Conservation (phyloP, 2,329 filamentous ascomycete genomes). For the Paraphoma sp. region DNA sequence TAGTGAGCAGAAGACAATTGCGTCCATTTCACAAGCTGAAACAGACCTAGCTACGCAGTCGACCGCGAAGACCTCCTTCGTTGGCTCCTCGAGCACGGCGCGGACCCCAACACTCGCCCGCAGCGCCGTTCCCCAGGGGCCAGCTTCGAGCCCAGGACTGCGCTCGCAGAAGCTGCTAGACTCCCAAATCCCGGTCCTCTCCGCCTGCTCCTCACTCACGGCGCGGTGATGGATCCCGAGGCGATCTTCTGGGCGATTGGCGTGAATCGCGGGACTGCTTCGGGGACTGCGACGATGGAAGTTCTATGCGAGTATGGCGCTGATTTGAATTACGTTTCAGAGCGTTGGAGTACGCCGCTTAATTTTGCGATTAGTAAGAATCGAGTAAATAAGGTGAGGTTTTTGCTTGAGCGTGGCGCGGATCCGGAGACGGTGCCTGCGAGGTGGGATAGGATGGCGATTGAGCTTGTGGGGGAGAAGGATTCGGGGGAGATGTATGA, state of each 20-base stretch:
- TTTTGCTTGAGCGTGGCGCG: slow-evolving; percentile 6
- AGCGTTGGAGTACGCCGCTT: slow-evolving; percentile 2
- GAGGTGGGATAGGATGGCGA: background rate
- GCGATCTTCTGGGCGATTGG: slow-evolving; percentile 3
- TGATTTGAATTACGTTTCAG: slow-evolving; percentile 3
- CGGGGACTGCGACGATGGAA: slow-evolving; percentile 1
- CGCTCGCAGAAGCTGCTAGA: background rate
- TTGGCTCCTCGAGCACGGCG: slow-evolving; percentile 11
- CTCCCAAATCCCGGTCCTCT: background rate
- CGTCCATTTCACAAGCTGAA: background rate
- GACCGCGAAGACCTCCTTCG: background rate
- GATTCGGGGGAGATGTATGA: background rate
- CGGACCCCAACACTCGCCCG: slow-evolving; percentile 7
- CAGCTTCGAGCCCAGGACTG: background rate
- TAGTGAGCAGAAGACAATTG: background rate
- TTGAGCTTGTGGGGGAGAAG: background rate
- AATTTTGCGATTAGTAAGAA: background rate
- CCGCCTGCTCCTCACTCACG: background rate
- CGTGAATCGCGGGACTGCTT: background rate
- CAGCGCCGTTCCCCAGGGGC: background rate
- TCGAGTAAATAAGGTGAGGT: background rate
- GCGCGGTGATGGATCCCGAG: slow-evolving; percentile 2
- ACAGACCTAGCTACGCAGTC: background rate
- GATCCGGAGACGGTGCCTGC: background rate
- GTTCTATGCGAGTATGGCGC: slow-evolving; percentile 7